phyloP scores from a whole-genome alignment of 148 eudicot genomes.

The Cornus suecica region DNA sequence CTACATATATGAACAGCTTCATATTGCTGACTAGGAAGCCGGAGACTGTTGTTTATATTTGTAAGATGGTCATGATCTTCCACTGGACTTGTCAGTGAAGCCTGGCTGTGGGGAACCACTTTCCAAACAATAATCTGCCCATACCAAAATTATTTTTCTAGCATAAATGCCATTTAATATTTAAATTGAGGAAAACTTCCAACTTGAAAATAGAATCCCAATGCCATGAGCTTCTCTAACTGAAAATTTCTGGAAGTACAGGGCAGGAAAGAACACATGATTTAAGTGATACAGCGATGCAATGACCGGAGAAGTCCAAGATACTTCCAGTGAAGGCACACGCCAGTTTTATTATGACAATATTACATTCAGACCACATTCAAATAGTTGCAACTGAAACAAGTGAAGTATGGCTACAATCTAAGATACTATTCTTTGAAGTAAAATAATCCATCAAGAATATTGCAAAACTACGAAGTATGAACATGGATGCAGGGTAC shows the following conservation, averaged over 20 bases:
- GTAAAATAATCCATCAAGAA: background rate
- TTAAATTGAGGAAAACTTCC: background rate
- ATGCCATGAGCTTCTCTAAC: background rate
- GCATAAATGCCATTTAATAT: no score
- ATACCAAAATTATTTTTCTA: slow-evolving; percentile 9
- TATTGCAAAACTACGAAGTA: background rate
- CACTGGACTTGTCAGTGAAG: slow-evolving; percentile 14
- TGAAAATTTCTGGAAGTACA: background rate
- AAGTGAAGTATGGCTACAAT: background rate
- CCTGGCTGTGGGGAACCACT: slow-evolving; percentile 31
- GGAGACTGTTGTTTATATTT: slow-evolving; percentile 7
- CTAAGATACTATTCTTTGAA: background rate
- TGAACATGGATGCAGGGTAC: background rate
- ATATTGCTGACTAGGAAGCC: slow-evolving; percentile 31
- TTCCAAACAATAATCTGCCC: slow-evolving; percentile 88
- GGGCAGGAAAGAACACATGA: background rate
- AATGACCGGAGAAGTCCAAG: background rate
- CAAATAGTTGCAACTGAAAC: background rate
- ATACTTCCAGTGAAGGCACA: background rate
- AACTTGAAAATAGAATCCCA: background rate
- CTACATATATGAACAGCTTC: slow-evolving; percentile 55
- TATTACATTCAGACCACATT: slow-evolving; percentile 2
- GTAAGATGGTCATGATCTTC: slow-evolving; percentile 18
- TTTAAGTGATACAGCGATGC: background rate
- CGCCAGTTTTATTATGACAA: background rate